phyloP scores from a whole-genome alignment of 1,139 yeast genomes.

The Yamadazyma taylorii region DNA sequence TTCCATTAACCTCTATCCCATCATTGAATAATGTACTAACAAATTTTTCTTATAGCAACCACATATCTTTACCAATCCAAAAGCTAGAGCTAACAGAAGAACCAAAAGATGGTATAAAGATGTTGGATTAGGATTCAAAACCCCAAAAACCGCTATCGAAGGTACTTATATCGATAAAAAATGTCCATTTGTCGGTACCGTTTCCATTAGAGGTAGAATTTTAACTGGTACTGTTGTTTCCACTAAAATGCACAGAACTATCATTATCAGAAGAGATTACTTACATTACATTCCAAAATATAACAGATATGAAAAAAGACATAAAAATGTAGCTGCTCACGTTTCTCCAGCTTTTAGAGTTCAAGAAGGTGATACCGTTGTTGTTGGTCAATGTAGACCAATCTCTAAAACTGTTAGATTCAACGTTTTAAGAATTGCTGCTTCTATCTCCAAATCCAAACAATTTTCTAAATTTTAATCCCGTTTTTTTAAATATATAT shows the following conservation, averaged over 20 bases:
- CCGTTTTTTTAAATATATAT: background rate
- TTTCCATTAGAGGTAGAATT: constrained; percentile 99
- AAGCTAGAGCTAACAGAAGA: constrained; percentile 97
- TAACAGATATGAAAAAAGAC: constrained; percentile 99
- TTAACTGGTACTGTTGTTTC: constrained; percentile 98
- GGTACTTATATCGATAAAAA: constrained; percentile 99
- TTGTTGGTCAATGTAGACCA: constrained; percentile 99
- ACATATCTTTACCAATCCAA: constrained; percentile 99
- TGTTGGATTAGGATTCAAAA: constrained; percentile 99
- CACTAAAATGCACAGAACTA: constrained; percentile 99
- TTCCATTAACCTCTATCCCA: too few relatives aligned
- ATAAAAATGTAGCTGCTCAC: constrained; percentile 99
- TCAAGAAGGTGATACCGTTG: constrained; percentile 97
- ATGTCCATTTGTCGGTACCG: constrained; percentile 97
- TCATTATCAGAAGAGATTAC: constrained; percentile 99
- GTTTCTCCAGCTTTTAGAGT: constrained; percentile 99
- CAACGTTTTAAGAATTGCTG: constrained; percentile 96
- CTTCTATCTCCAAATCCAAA: constrained; percentile 88
- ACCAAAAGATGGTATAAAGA: constrained; percentile 99
- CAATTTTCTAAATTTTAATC: constrained; percentile 94
- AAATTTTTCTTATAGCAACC: too few relatives aligned
- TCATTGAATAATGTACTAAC: too few relatives aligned
- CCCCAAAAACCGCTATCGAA: constrained; percentile 98
- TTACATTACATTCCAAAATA: constrained; percentile 99
- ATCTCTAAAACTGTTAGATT: constrained; percentile 99